Evolutionary conservation across 2,329 filamentous ascomycete species (phyloP), one percentile per base, ranked within the genome.

Genomic region (Diaporthe sp.): DNA sequence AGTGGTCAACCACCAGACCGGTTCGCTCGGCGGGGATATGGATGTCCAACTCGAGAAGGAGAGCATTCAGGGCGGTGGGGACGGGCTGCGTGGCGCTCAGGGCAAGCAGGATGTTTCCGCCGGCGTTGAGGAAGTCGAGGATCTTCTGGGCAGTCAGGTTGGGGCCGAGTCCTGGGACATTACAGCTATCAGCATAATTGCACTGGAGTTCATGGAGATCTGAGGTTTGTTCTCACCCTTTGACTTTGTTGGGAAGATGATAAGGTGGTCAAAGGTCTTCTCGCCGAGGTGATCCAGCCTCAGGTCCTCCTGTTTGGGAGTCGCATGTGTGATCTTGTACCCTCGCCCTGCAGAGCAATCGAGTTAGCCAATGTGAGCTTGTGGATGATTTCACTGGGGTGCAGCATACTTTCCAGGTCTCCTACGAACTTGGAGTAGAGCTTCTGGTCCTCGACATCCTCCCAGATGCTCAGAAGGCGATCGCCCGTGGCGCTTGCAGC

Each of bases 1-100:
- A 98, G 88, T 99, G 97, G 85, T 98, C 97, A 77, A 98, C 93
- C 8, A 98, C 93, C 75, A 96, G 88, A 74, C 94, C 92, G 74
- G 93, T 95, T 81, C 96, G 94, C 85, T 98, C 96, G 49, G 91
- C 86, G 53, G 97, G 95, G n/a, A 98, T 91, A 79, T 92, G 89
- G 81, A 99, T 94, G 82, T 98, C 96, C 83, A 98, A 89, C 85
- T 98, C 95, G 81, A 94, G 88, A 70, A 98, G 94, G 74, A 98
- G 89, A 57, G 94, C 93, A 78, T 92, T 92, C 79, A 98, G 86
- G 65, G 94, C 92, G 73, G 91, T 92, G 19, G 96, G 92, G 3
- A 94, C 92, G 22, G 93, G 85, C 67, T 90, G 87, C 74, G 91
- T 90, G 78, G 94, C 92, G 46, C 95, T 95, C 77, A 98, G 92